Conservation (phyloP, 495 filamentous ascomycete species). For the Hypoxylon subgilvum region DNA sequence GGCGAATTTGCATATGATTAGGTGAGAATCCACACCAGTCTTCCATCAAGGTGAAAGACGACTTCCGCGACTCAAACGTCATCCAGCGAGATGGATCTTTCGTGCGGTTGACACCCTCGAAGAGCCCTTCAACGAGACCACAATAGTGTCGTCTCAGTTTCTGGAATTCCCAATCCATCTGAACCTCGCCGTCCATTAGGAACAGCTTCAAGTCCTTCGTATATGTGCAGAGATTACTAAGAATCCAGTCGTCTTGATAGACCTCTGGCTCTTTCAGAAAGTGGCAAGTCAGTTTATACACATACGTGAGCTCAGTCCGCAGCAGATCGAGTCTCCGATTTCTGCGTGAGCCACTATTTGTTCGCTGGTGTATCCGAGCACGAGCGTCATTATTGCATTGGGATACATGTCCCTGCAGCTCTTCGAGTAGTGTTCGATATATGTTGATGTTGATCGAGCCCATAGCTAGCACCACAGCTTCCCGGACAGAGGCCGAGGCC, state of each 20-base stretch:
- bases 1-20: constrained; percentile 80
- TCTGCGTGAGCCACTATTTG: constrained; percentile 73
- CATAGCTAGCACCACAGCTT: constrained; percentile 89
- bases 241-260: constrained; percentile 88
- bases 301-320: constrained; percentile 91
- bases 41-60: constrained; percentile 94
- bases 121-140: constrained; percentile 88
- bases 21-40: constrained; percentile 98
- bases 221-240: constrained; percentile 87
- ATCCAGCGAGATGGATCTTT: constrained; percentile 89
- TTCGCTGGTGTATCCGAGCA: constrained; percentile 80
- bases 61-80: constrained; percentile 92
- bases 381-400: constrained; percentile 88
- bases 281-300: constrained; percentile 92
- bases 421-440: constrained; percentile 91
- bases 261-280: constrained; percentile 81
- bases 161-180: constrained; percentile 96
- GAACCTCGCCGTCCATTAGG: constrained; percentile 88
- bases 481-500: constrained; percentile 75
- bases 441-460: constrained; percentile 95
- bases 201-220: constrained; percentile 92
- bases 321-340: constrained; percentile 82
- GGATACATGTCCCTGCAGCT: constrained; percentile 80
- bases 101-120: constrained; percentile 87
- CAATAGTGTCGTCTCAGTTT: constrained; percentile 91